Evolutionary conservation across 169 alveolate genomes (phyloP).

Genomic region (Plasmodium knowlesi): DNA sequence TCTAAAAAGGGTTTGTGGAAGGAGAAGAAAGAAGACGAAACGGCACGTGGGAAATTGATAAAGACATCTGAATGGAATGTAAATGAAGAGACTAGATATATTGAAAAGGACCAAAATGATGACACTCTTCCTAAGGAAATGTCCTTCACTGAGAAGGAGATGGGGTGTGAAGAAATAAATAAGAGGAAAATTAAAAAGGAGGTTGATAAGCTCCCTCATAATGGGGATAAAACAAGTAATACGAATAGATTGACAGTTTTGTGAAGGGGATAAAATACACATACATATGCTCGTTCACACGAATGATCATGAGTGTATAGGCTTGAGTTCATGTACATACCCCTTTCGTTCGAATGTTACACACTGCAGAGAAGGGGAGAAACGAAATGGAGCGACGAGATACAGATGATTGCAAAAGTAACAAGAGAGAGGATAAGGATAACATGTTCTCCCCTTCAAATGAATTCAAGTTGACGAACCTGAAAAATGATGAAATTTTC

Average conservation of each 20-base stretch:
- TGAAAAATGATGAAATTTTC: slow-evolving; percentile 43
- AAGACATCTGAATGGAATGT: neutral
- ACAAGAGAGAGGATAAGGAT: neutral
- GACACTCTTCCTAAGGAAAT: neutral
- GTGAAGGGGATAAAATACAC: neutral
- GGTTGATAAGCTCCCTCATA: neutral
- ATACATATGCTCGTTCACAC: neutral
- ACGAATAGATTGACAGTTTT: neutral
- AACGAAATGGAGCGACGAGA: neutral
- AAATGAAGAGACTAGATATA: neutral
- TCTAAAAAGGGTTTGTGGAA: neutral
- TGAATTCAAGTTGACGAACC: slow-evolving; percentile 6
- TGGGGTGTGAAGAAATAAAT: neutral
- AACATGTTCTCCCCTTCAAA: slow-evolving; percentile 1
- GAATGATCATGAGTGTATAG: neutral
- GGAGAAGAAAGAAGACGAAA: neutral
- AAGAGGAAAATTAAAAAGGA: neutral
- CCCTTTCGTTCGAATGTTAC: neutral
- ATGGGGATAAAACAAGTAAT: neutral
- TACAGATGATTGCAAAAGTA: neutral
- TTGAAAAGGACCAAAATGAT: slow-evolving; percentile 4
- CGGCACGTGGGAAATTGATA: neutral
- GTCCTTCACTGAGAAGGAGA: neutral
- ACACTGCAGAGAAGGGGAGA: neutral
- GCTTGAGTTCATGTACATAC: neutral